Conservation (phyloP, 1,284 basidiomycete genomes). For the Megacollybia platyphylla region DNA sequence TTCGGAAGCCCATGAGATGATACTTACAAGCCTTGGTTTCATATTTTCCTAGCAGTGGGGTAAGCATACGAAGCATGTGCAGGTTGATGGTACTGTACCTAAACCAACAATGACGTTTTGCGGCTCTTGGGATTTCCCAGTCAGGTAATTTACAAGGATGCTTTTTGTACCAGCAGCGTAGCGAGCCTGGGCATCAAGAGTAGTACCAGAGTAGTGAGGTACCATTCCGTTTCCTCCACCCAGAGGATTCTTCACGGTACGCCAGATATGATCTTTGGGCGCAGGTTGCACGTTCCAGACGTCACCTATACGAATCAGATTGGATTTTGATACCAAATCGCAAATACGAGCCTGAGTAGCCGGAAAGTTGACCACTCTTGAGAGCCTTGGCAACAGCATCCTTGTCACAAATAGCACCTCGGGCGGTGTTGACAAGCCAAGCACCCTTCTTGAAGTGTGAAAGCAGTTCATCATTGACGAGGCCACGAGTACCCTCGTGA, state of each 20-base stretch:
- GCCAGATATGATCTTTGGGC: conserved; percentile 80
- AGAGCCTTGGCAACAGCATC: conserved; percentile 73
- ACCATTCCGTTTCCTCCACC: conserved; percentile 80
- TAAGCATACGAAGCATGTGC: conserved; percentile 1
- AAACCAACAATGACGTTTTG: conserved; percentile 74
- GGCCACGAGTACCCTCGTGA: conserved; percentile 76
- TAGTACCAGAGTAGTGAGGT: conserved; percentile 84
- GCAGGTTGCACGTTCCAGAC: conserved; percentile 78
- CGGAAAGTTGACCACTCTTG: conserved; percentile 64
- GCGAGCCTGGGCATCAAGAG: conserved; percentile 83
- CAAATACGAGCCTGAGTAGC: conserved; percentile 21
- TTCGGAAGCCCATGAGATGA: not conserved
- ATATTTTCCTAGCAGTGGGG: conserved; percentile 26
- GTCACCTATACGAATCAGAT: conserved; percentile 36
- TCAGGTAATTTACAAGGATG: conserved; percentile 75
- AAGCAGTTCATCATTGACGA: conserved; percentile 76
- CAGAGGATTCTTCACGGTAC: conserved; percentile 69
- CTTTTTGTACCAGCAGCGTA: conserved; percentile 75
- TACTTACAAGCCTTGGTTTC: conserved; percentile 54
- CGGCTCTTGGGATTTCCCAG: conserved; percentile 55
- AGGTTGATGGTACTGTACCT: conserved; percentile 16
- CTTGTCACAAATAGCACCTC: conserved; percentile 85
- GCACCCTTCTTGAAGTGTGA: conserved; percentile 84
- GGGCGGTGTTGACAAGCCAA: conserved; percentile 92
- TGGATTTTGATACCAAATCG: conserved; percentile 1